Base-by-base conservation (phyloP, 495 filamentous ascomycete genomes). In the Annulohypoxylon moriforme region DNA sequence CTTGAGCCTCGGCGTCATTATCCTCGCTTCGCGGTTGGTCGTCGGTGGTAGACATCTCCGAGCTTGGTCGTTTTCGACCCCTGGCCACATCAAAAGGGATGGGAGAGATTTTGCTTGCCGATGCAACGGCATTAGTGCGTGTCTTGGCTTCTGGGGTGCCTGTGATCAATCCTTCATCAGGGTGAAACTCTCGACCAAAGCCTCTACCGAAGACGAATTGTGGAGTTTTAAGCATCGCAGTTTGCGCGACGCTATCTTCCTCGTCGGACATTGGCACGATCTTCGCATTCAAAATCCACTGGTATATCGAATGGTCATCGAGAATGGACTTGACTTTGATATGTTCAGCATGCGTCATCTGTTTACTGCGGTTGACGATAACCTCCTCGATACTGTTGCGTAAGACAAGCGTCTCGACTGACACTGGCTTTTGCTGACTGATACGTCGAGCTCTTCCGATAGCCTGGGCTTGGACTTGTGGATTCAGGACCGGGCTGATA, bases 371-470 rank as follows among this genome's bases (percentile, higher is more conserved):
- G 40, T 89, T 81, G 0, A 96, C 82, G 79, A 98, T 96, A 20
- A 89, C 87, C 76, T 98, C 94, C 71, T 98, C 95, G 1, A 98
- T 84, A 4, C 92, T 97, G 40, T 88, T 90, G 47, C 86, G 83
- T n/a, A 96, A 77, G 0, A 95, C 92, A 0, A 98, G 84, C 0
- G 94, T 98, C 79, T 97, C 93, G 7, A 97, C 95, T 8, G 87
- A 89, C 0, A 98, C 96, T 0, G 91, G 88, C 61, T 86, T 87
- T 9, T 87, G 88, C 76, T 97, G 95, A 1, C 93, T 93, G 68
- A 98, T 97, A 27, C 95, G 85, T 68, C 97, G 91, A 0, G 93
- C 93, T 72, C 95, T 91, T 70, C 95, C 97, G 69, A 98, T 92
- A 2, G 95, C 95, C 77, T 98, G 95, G 3, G 92, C 93, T 74